A percentile compares a stretch with the other conserved stretches of the same genome.
phyloP scores from a whole-genome alignment of 2,329 filamentous ascomycete genomes.

The Neodidymelliopsis sp. region DNA sequence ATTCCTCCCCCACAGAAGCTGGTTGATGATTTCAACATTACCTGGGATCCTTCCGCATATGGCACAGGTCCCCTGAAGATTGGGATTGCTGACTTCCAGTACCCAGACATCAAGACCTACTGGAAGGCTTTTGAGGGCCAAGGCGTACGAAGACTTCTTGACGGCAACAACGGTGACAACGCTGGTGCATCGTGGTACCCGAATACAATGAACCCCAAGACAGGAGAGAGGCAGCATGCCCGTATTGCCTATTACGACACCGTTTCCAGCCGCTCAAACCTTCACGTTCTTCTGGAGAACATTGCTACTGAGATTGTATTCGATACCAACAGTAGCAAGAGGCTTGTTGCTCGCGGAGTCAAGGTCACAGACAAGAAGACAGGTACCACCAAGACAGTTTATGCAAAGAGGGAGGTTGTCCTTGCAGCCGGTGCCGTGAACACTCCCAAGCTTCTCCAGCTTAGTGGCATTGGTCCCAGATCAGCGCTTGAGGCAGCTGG shows the following conservation, averaged over 20 bases:
- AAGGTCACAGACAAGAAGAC: slow-evolving; percentile 31
- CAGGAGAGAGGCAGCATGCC: slow-evolving; percentile 41
- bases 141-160: slow-evolving; percentile 26
- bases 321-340: slow-evolving; percentile 22
- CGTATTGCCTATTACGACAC: slow-evolving; percentile 44
- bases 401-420: slow-evolving; percentile 60
- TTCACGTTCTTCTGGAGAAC: slow-evolving; percentile 34
- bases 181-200: slow-evolving; percentile 49
- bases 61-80: slow-evolving; percentile 37
- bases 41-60: slow-evolving; percentile 35
- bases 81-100: slow-evolving; percentile 38
- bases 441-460: slow-evolving; percentile 61
- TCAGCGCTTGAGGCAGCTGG: slow-evolving; percentile 36
- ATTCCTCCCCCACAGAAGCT: slow-evolving; percentile 27
- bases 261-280: slow-evolving; percentile 37
- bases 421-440: slow-evolving; percentile 65
- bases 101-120: slow-evolving; percentile 34
- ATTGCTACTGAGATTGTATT: slow-evolving; percentile 34
- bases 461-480: slow-evolving; percentile 42
- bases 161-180: slow-evolving; percentile 36
- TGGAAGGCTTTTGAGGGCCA: slow-evolving; percentile 34
- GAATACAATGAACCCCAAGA: slow-evolving; percentile 43
- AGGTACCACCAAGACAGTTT: slow-evolving; percentile 24
- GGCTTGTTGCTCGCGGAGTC: slow-evolving; percentile 34
- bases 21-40: slow-evolving; percentile 28